A percentile compares a stretch with the other conserved stretches of the same genome.
phyloP scores from a whole-genome alignment of 305 asterid species.

The Coffea humblotiana region DNA sequence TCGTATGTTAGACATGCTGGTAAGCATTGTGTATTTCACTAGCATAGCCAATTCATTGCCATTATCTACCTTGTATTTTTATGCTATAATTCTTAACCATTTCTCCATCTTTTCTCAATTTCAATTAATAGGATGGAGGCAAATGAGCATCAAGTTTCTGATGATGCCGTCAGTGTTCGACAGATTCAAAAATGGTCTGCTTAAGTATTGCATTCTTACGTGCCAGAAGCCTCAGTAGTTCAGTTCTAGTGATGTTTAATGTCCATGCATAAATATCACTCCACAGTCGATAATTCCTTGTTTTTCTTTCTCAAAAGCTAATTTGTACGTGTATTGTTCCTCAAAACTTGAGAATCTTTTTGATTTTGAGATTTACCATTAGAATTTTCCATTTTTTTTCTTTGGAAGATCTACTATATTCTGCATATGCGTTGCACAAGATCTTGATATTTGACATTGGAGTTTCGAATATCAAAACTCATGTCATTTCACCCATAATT shows the following conservation, averaged over 20 bases:
- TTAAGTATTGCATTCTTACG: slow-evolving; percentile 72
- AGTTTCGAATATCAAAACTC: no score
- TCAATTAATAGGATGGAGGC: slow-evolving; percentile 64
- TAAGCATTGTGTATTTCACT: slow-evolving; percentile 24
- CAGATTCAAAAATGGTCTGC: slow-evolving; percentile 68
- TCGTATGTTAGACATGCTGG: slow-evolving; percentile 56
- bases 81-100: background rate
- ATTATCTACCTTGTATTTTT: background rate
- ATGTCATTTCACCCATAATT: no score
- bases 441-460: no score
- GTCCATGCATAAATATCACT: no score
- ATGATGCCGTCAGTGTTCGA: slow-evolving; percentile 79
- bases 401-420: no score
- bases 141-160: slow-evolving; percentile 56
- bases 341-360: no score
- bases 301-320: no score
- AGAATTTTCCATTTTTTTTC: no score
- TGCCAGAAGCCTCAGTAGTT: slow-evolving; percentile 52
- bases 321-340: no score
- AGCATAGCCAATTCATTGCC: background rate
- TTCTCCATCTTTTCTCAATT: background rate
- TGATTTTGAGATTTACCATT: no score
- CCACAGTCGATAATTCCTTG: no score
- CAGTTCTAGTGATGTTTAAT: background rate
- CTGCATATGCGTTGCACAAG: no score